Percentiles rank a stretch among this genome's conserved stretches.
phyloP scores from a whole-genome alignment of 2,329 filamentous ascomycete genomes.

The Rachicladosporium sp. region DNA sequence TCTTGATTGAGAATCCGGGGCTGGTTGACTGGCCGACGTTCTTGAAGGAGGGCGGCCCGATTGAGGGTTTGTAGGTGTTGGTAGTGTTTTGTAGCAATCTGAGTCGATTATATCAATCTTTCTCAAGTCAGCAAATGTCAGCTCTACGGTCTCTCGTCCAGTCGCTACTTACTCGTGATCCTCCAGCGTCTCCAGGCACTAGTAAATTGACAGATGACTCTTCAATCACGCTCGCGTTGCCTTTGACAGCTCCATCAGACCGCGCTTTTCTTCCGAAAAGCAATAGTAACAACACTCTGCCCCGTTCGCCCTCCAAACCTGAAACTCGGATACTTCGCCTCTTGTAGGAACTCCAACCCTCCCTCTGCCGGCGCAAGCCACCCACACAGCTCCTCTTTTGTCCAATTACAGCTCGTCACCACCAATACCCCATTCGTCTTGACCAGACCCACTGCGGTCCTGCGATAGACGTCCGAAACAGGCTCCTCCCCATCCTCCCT shows the following conservation, averaged over 20 bases:
- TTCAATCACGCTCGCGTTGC: no score
- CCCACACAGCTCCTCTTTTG: constrained; percentile 64
- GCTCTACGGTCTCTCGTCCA: neutral
- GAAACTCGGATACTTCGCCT: constrained; percentile 73
- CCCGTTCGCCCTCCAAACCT: constrained; percentile 81
- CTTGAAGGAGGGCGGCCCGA: constrained; percentile 11
- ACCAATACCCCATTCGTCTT: constrained; percentile 60
- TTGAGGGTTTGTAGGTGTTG: constrained; percentile 1
- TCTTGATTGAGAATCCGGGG: constrained; percentile 12
- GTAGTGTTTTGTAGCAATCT: neutral
- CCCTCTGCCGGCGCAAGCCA: constrained; percentile 55
- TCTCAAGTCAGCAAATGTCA: neutral
- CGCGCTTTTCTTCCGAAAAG: constrained; percentile 1
- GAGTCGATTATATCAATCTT: neutral
- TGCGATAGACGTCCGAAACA: constrained; percentile 59
- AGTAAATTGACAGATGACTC: neutral
- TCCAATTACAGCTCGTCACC: constrained; percentile 98
- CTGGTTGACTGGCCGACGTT: constrained; percentile 10
- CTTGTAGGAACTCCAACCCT: constrained; percentile 48
- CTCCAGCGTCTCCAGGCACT: neutral
- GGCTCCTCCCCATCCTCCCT: constrained; percentile 9
- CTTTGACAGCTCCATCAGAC: no score
- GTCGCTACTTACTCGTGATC: neutral
- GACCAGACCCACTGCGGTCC: constrained; percentile 56
- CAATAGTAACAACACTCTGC: constrained; percentile 57